Conservation (phyloP, 2,329 filamentous ascomycete genomes). For the Arthrobotrys entomopaga region DNA sequence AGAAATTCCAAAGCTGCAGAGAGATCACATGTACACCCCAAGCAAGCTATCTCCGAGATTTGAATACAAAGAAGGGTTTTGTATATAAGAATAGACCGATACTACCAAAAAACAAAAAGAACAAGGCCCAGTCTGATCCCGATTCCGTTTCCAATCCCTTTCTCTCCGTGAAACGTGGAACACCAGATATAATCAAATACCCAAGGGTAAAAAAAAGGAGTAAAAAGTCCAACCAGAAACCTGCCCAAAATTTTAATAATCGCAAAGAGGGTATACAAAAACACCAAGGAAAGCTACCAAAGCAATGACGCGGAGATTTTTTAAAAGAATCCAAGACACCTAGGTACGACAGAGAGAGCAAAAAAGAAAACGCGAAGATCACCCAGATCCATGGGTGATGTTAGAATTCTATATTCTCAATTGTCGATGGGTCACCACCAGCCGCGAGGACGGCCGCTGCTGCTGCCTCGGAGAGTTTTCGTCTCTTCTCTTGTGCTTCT, state of each 20-base stretch:
- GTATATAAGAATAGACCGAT: constrained; percentile 48
- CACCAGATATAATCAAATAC: constrained; percentile 44
- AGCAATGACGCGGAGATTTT: constrained; percentile 19
- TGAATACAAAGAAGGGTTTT: constrained; percentile 52
- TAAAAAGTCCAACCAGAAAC: constrained; percentile 37
- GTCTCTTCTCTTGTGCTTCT: constrained; percentile 81
- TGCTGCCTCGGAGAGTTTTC: constrained; percentile 74
- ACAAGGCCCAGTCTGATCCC: constrained; percentile 53
- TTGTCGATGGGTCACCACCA: constrained; percentile 70
- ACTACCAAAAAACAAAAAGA: constrained; percentile 32
- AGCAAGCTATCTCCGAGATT: constrained; percentile 41
- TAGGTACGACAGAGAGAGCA: constrained; percentile 14
- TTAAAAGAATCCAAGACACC: constrained; percentile 32
- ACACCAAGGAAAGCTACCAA: constrained; percentile 14
- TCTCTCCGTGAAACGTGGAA: constrained; percentile 55
- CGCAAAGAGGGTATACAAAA: constrained; percentile 53
- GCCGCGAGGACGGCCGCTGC: constrained; percentile 75
- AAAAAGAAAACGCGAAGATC: constrained; percentile 14
- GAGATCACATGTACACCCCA: constrained; percentile 50
- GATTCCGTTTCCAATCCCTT: constrained; percentile 40
- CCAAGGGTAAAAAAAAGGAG: constrained; percentile 30
- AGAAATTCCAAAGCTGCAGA: constrained; percentile 40
- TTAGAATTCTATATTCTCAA: constrained; percentile 56
- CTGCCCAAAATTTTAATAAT: constrained; percentile 43
- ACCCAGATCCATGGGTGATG: constrained; percentile 17